These are phyloP conservation scores for Beta vulgaris DNA, from an alignment of 148 eudicot species.

Conservation along the genomic window DNA sequence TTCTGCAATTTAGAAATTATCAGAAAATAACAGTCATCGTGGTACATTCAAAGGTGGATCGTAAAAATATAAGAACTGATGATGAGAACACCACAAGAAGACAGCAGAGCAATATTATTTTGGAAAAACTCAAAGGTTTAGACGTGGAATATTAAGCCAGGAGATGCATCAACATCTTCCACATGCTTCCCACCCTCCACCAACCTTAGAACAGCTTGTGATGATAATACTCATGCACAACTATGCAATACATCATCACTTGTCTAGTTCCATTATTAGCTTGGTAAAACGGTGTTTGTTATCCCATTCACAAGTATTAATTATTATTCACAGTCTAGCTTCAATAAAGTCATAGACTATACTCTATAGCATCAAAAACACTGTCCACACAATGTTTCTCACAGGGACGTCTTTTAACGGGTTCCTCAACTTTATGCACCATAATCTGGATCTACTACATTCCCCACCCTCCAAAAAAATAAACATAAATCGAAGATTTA, in stretches of 20 bases:
- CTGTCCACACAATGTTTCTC: neutral
- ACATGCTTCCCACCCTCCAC: neutral
- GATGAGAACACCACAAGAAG: neutral
- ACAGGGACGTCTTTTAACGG: neutral
- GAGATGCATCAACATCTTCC: neutral
- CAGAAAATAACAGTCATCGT: neutral
- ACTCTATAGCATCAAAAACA: neutral
- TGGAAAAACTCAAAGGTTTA: neutral
- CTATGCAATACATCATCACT: neutral
- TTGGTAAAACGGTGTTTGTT: neutral
- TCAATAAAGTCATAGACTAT: neutral
- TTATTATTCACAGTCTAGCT: neutral
- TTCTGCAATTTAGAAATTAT: conserved; percentile 49
- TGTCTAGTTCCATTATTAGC: neutral
- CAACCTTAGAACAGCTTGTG: neutral
- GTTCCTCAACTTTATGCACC: neutral
- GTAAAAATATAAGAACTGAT: neutral
- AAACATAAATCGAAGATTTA: neutral
- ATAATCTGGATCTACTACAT: neutral
- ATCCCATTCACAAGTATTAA: neutral
- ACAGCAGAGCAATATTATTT: neutral
- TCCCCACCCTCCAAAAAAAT: neutral
- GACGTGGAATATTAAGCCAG: neutral
- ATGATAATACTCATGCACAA: neutral
- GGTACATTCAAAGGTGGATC: neutral